Evolutionary conservation across 495 filamentous ascomycete species (phyloP), one percentile per base, ranked within the genome.

Genomic region (Penicillium steckii): DNA sequence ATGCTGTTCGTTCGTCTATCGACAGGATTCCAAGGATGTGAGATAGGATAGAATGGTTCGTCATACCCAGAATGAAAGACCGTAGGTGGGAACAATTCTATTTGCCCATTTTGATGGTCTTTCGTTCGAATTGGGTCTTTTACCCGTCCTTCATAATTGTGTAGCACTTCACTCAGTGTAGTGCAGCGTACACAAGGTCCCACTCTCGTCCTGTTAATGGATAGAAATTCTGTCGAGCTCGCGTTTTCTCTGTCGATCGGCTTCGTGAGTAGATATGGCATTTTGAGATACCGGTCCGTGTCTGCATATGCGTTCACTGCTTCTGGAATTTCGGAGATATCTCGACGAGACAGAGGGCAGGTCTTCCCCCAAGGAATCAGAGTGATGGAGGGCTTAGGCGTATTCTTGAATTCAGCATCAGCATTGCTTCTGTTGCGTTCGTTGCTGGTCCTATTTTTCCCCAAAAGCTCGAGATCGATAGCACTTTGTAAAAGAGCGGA

Each of bases 31-130:
- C 56, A 54, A 18, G 35, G 35, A 9, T 19, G 47, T 10, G 43
- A 42, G 25, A 42, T 44, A 0, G 43, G 26, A 15, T 59, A 59
- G 37, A 59, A 59, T 3, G 56, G 56, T 4, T 55, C 43, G 25
- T 50, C 41, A 7, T 32, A 41, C 21, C 48, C 32, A 32, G 43
- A n/a, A 17, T 18, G 17, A 12, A 33, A 8, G 15, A 10, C 10
- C 19, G 44, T 13, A 6, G 24, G 13, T 15, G 43, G 43, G 6
- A 47, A 12, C 10, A 47, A 32, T 22, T 47, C 44, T 18, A 47
- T 19, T 47, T 47, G 13, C 8, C 38, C 18, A 23, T 21, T 8
- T 41, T 21, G 6, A 13, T 41, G 23, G 9, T 12, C 21, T n/a
- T 13, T 23, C 13, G 18, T n/a, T 8, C 21, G 8, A 1, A 22